These are phyloP conservation scores for Naganishia sp. DNA, from an alignment of 1,284 basidiomycete genomes.

Conservation along the genomic window DNA sequence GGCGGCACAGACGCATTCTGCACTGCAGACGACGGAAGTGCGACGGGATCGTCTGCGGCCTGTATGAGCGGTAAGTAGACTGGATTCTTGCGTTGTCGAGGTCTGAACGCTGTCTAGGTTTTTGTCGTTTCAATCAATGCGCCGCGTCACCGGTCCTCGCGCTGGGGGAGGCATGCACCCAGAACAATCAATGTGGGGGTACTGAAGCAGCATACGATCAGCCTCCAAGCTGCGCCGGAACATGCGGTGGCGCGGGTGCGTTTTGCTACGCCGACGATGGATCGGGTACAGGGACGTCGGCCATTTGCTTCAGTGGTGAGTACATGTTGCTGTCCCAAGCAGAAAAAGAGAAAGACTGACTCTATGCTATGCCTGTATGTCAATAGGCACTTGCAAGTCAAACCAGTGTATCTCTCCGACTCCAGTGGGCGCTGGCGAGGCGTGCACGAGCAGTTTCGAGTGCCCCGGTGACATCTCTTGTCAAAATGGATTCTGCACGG, in stretches of 20 bases:
- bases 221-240: neutral
- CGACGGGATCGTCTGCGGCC: too few species aligned
- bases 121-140: neutral
- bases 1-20: too few species aligned
- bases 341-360: too few species aligned
- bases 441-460: neutral
- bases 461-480: neutral
- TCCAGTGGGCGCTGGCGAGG: neutral
- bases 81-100: too few species aligned
- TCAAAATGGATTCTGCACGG: neutral
- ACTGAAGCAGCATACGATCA: neutral
- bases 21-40: too few species aligned
- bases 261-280: neutral
- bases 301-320: neutral
- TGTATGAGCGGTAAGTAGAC: too few species aligned
- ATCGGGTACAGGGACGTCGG: neutral
- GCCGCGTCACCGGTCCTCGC: neutral
- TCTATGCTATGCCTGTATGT: too few species aligned
- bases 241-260: neutral
- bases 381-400: too few species aligned
- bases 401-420: neutral
- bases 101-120: neutral
- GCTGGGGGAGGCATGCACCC: neutral
- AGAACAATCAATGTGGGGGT: neutral
- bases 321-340: too few species aligned